Base-by-base conservation (phyloP, 305 asterid genomes). In the Fraxinus baroniana region DNA sequence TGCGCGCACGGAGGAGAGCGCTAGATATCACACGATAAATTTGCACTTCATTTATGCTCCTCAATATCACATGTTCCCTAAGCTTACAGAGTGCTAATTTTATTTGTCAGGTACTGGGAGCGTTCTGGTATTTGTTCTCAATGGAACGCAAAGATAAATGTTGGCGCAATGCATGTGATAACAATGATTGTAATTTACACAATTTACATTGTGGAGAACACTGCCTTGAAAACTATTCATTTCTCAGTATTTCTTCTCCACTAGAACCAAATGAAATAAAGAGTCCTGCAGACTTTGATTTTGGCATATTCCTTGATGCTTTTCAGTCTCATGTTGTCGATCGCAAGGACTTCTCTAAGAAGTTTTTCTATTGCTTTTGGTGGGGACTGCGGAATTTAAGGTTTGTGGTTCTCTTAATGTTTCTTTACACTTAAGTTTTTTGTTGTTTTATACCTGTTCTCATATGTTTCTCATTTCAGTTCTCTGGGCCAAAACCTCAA, bases 311-410 rank as follows among this genome's bases (percentile, higher is more conserved):
- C 78, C 89, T 90, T 60, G 95, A 93, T 77, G 95, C 90, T 82
- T 90, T 91, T 71, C 87, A 78, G 80, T 89, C 93, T 46, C 83
- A 72, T 28, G 85, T 93, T 9, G 90, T 87, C n/a, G 92, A 89
- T 41, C 86, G 85, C 46, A 57, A 74, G 24, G 18, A 72, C 83
- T 90, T 92, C 36, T 71, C 35, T 4, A 82, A 64, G 80, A 93
- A 93, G 33, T 87, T 88, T 44, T 80, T 90, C 72, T 91, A 88
- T 80, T 92, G 97, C 90, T 90, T 93, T 81, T 93, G 97, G 97
- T 93, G 97, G 97, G 97, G 97, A 12, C 86, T 91, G 35, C 80
- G 95, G 74, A 91, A 87, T 87, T 86, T 93, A 79, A 93, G 95
- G 97, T 90, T 68, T 75, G 84, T 86, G 13, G 33, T 20, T 74